phyloP scores from a whole-genome alignment of 306 rosid species.

The Cyclanthera cordifolia region DNA sequence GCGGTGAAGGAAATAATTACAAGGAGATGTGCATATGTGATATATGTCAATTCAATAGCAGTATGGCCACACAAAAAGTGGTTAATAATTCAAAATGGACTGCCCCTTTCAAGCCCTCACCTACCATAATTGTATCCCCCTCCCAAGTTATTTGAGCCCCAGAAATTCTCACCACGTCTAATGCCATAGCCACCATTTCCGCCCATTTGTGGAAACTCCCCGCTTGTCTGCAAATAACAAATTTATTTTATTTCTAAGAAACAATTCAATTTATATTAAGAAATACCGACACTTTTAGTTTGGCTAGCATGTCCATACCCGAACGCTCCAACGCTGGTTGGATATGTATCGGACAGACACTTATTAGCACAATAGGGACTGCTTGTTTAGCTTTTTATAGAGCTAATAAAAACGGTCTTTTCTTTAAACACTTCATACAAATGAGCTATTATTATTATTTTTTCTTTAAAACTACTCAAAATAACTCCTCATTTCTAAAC shows the following conservation, averaged over 20 bases:
- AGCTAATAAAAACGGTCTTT: too few relatives aligned
- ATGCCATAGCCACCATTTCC: conserved; percentile 28
- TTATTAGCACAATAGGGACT: too few relatives aligned
- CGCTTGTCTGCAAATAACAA: conserved; percentile 37
- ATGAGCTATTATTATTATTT: too few relatives aligned
- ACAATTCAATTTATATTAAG: neutral
- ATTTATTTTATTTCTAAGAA: neutral
- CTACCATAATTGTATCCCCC: conserved; percentile 37
- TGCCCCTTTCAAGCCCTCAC: conserved; percentile 26
- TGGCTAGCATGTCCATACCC: too few relatives aligned
- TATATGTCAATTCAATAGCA: neutral
- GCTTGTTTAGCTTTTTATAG: too few relatives aligned
- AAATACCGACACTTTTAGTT: too few relatives aligned
- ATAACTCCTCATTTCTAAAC: too few relatives aligned
- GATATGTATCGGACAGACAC: too few relatives aligned
- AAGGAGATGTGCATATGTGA: neutral
- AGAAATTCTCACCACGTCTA: conserved; percentile 33
- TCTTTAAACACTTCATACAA: too few relatives aligned
- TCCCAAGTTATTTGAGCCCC: conserved; percentile 32
- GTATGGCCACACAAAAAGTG: neutral
- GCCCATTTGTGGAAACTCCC: conserved; percentile 39
- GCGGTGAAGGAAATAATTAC: neutral
- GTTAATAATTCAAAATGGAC: conserved; percentile 22
- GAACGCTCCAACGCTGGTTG: too few relatives aligned
- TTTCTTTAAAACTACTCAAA: too few relatives aligned